phyloP scores from a whole-genome alignment of 495 filamentous ascomycete species.

The Aspergillus taichungensis region DNA sequence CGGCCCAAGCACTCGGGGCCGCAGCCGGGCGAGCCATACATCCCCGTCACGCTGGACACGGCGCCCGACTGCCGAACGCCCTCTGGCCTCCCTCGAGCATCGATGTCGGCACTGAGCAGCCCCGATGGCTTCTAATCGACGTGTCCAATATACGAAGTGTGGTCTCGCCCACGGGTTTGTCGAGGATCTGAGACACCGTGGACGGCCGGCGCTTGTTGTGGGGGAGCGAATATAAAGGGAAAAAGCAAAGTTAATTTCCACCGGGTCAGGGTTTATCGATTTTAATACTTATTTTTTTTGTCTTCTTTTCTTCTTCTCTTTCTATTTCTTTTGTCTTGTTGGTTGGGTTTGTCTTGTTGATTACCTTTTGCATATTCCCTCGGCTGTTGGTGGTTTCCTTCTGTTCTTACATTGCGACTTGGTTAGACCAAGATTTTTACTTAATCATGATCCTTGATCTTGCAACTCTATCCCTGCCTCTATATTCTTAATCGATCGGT shows the following conservation, averaged over 20 bases:
- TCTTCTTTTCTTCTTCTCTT: background rate
- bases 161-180: too few species aligned
- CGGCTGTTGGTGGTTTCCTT: background rate
- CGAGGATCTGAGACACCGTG: too few species aligned
- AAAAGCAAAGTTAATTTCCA: too few species aligned
- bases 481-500: too few species aligned
- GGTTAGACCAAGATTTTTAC: too few species aligned
- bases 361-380: background rate
- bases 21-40: background rate
- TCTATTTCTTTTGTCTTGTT: constrained; percentile 3
- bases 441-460: too few species aligned
- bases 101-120: constrained; percentile 21
- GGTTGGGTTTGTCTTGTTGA: background rate
- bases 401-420: background rate
- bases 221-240: too few species aligned
- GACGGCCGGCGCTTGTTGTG: too few species aligned
- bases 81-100: constrained; percentile 16
- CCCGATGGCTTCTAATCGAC: constrained; percentile 11
- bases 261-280: background rate
- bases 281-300: background rate
- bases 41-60: too few species aligned
- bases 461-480: too few species aligned
- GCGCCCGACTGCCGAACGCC: constrained; percentile 10
- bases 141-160: background rate
- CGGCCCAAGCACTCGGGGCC: constrained; percentile 18